phyloP scores from a whole-genome alignment of 306 rosid species.

The Ormosia emarginata region DNA sequence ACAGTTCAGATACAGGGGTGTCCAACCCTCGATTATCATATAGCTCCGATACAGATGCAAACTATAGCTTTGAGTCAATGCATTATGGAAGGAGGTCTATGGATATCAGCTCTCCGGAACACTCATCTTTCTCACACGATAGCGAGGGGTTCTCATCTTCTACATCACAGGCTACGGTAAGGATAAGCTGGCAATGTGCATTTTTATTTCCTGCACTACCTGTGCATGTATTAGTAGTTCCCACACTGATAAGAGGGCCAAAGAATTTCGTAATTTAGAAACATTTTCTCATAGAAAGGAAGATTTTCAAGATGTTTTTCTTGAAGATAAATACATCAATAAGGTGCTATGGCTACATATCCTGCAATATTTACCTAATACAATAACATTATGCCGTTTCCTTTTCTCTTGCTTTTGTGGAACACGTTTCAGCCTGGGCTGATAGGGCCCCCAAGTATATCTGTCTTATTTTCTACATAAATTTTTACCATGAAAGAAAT shows the following conservation, averaged over 20 bases:
- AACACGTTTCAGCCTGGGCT: neutral
- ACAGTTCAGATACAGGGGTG: conserved; percentile 37
- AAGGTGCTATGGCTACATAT: neutral
- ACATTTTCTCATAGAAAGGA: neutral
- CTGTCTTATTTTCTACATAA: too few relatives aligned
- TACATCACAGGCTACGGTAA: conserved; percentile 52
- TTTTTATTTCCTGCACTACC: neutral
- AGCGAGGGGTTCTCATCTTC: conserved; percentile 53
- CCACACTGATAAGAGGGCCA: neutral
- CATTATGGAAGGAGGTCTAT: conserved; percentile 51
- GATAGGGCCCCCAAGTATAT: too few relatives aligned
- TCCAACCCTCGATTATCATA: conserved; percentile 54
- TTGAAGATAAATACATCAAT: neutral
- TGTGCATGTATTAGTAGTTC: neutral
- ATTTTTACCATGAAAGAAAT: too few relatives aligned
- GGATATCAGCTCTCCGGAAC: conserved; percentile 52
- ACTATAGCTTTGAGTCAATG: conserved; percentile 56
- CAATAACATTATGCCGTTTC: neutral
- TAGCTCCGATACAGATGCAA: conserved; percentile 54
- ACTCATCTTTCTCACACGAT: conserved; percentile 66
- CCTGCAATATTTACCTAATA: neutral
- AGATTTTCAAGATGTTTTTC: neutral
- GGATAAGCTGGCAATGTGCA: neutral
- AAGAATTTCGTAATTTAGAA: neutral
- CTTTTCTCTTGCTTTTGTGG: neutral